A percentile compares a stretch with the other conserved stretches of the same genome.
phyloP scores from a whole-genome alignment of 1,284 basidiomycete genomes.

The Microbotryum saponariae region DNA sequence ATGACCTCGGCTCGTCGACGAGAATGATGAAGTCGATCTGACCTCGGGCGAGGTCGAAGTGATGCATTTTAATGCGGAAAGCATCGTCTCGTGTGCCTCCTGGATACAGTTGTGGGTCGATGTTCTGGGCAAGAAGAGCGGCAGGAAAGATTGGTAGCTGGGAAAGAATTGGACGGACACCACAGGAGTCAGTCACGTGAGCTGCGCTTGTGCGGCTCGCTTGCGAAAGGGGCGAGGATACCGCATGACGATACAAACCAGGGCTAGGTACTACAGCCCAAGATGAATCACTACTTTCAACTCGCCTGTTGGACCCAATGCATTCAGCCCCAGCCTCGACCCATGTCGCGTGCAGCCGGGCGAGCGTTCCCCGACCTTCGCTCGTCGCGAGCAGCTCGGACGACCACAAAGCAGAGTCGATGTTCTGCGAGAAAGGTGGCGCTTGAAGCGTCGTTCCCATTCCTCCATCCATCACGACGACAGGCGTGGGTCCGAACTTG shows the following conservation, averaged over 20 bases:
- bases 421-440: slow-evolving; percentile 14
- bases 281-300: background rate
- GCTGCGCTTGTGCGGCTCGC: no score
- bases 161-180: background rate
- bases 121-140: slow-evolving; percentile 18
- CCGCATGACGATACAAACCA: background rate
- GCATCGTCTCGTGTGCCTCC: slow-evolving; percentile 12
- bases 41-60: background rate
- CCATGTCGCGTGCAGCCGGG: slow-evolving; percentile 64
- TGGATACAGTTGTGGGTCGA: background rate
- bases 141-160: slow-evolving; percentile 27
- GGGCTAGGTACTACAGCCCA: background rate
- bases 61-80: slow-evolving; percentile 19
- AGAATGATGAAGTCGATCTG: background rate
- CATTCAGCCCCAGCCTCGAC: slow-evolving; percentile 61
- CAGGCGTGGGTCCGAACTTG: no score
- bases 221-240: no score
- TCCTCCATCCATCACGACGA: slow-evolving; percentile 16
- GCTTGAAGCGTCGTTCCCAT: slow-evolving; percentile 27
- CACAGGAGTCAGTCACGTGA: no score
- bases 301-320: slow-evolving; percentile 38
- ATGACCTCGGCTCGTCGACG: background rate
- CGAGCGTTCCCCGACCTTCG: slow-evolving; percentile 50
- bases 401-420: slow-evolving; percentile 25
- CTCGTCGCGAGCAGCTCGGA: slow-evolving; percentile 38